Percentiles rank a stretch among this genome's conserved stretches.
phyloP scores from a whole-genome alignment of 306 rosid genomes.

The Cicer yamashitae region DNA sequence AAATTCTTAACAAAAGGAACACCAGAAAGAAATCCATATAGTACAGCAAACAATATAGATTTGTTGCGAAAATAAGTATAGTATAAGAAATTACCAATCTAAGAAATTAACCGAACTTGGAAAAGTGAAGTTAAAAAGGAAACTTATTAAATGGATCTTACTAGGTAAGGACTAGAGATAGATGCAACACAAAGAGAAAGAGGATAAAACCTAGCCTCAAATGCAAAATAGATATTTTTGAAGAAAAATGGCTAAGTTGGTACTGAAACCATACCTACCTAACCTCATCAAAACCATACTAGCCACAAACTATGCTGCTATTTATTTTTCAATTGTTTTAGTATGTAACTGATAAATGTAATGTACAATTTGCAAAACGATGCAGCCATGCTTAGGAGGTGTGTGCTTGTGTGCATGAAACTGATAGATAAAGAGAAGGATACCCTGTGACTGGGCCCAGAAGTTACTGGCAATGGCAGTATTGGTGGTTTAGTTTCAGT shows the following conservation, averaged over 20 bases:
- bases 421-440: slow-evolving; percentile 22
- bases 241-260: background rate
- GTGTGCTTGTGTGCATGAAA: slow-evolving; percentile 1
- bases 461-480: slow-evolving; percentile 76
- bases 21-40: background rate
- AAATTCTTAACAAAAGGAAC: slow-evolving; percentile 13
- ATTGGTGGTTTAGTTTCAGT: slow-evolving; percentile 78
- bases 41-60: background rate
- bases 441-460: slow-evolving; percentile 63
- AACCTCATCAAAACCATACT: background rate
- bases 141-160: slow-evolving; percentile 8
- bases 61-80: background rate
- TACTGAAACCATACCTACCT: background rate
- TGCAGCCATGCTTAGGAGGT: background rate
- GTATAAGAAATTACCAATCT: background rate
- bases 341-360: background rate
- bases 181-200: background rate
- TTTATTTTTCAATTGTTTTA: background rate
- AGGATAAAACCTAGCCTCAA: background rate
- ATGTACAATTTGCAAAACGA: background rate
- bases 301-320: background rate
- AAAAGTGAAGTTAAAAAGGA: background rate
- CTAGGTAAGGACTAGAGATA: background rate
- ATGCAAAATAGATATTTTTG: background rate
- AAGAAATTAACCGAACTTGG: background rate